phyloP scores from a whole-genome alignment of 129 eudicot species.

The Escallonia herrerae region DNA sequence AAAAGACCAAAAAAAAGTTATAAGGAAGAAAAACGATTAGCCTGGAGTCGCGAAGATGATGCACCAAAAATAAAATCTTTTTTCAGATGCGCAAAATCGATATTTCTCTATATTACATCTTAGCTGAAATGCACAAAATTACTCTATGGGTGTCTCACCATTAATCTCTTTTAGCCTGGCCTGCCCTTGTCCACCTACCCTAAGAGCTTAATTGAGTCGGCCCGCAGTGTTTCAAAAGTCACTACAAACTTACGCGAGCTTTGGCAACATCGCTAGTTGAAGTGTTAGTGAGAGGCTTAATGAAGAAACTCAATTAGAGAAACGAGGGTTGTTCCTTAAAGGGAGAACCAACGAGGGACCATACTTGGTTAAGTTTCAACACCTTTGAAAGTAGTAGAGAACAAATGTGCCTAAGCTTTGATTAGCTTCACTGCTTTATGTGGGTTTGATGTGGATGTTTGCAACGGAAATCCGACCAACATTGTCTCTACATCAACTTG shows the following conservation, averaged over 20 bases:
- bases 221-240: background rate
- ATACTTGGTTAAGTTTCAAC: conserved; percentile 10
- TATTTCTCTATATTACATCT: too few relatives aligned
- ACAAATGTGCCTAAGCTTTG: conserved; percentile 7
- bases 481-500: background rate
- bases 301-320: background rate
- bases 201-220: background rate
- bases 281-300: background rate
- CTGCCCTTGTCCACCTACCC: too few relatives aligned
- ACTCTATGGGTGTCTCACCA: too few relatives aligned
- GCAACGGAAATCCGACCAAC: conserved; percentile 14
- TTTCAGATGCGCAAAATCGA: too few relatives aligned
- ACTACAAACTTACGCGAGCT: background rate
- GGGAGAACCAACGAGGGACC: conserved; percentile 12
- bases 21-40: too few relatives aligned
- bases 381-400: conserved; percentile 3
- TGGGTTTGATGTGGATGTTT: conserved; percentile 21
- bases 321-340: conserved; percentile 16
- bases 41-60: too few relatives aligned
- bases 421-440: conserved; percentile 11
- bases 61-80: too few relatives aligned
- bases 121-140: too few relatives aligned
- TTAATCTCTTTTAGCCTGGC: too few relatives aligned
- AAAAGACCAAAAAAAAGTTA: too few relatives aligned
- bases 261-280: background rate